Conservation (phyloP, 306 rosid species). For the Pueraria montana region DNA sequence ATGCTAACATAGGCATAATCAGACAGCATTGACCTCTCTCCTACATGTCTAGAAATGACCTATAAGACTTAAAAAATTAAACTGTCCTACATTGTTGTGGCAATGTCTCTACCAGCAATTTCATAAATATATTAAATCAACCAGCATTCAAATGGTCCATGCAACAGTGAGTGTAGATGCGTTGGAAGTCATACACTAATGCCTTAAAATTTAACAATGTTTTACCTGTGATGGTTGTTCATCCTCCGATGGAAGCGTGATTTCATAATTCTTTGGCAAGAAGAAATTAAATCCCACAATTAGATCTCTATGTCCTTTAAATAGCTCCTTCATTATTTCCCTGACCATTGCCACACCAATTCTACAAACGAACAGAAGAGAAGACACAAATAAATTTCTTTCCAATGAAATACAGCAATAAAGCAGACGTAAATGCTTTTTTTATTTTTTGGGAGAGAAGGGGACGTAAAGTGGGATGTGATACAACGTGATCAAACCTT, state of each 20-base stretch:
- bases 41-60: too few relatives aligned
- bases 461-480: not conserved
- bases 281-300: conserved; percentile 89
- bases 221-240: conserved; percentile 83
- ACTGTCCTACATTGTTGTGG: too few relatives aligned
- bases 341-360: conserved; percentile 74
- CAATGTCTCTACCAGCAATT: too few relatives aligned
- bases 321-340: conserved; percentile 79
- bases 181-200: not conserved
- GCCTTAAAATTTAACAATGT: not conserved
- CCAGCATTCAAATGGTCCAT: too few relatives aligned
- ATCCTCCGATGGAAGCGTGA: conserved; percentile 79
- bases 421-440: too few relatives aligned
- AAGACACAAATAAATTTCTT: conserved; percentile 4
- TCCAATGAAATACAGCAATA: not conserved
- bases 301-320: conserved; percentile 81
- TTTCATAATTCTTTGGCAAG: conserved; percentile 87
- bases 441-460: not conserved
- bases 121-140: too few relatives aligned
- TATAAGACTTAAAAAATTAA: too few relatives aligned
- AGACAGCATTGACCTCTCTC: too few relatives aligned
- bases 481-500: conserved; percentile 56
- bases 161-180: too few relatives aligned
- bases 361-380: conserved; percentile 53
- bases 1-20: too few relatives aligned